Conservation (phyloP, 345 rosid genomes). For the Cardamine chenopodiifolia region DNA sequence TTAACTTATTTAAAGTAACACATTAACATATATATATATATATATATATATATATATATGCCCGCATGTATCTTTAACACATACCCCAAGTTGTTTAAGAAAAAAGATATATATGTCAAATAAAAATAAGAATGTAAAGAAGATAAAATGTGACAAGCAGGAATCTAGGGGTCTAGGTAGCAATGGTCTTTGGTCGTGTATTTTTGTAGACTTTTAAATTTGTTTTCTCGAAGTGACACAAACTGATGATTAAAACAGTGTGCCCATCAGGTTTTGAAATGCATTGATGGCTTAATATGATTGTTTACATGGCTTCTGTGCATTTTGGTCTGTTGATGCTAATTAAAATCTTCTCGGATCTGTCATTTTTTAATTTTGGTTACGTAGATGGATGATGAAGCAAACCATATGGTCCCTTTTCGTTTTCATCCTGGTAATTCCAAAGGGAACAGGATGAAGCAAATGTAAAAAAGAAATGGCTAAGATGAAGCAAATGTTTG, state of each 20-base stretch:
- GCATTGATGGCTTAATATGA: constrained; percentile 2
- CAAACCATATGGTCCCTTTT: constrained; percentile 8
- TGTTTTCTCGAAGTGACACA: constrained; percentile 21
- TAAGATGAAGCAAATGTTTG: background rate
- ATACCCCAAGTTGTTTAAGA: background rate
- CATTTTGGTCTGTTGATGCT: constrained; percentile 24
- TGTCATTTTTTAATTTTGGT: background rate
- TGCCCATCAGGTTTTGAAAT: background rate
- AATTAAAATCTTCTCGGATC: background rate
- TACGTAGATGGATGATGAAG: background rate
- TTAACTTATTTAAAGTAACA: constrained; percentile 10
- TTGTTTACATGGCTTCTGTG: constrained; percentile 26
- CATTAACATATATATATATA: background rate
- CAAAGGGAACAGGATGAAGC: background rate
- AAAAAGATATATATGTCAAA: background rate
- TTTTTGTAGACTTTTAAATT: background rate
- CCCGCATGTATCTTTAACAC: background rate
- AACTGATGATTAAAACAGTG: constrained; percentile 8
- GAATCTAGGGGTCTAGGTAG: constrained; percentile 35
- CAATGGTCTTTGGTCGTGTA: constrained; percentile 22
- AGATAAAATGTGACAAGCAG: constrained; percentile 1
- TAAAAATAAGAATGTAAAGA: background rate
- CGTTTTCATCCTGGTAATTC: background rate
- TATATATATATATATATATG: no score
- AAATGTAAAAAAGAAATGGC: no score